These are phyloP conservation scores for Peniophora sp. DNA, from an alignment of 1,284 basidiomycete species.

Conservation along the genomic window DNA sequence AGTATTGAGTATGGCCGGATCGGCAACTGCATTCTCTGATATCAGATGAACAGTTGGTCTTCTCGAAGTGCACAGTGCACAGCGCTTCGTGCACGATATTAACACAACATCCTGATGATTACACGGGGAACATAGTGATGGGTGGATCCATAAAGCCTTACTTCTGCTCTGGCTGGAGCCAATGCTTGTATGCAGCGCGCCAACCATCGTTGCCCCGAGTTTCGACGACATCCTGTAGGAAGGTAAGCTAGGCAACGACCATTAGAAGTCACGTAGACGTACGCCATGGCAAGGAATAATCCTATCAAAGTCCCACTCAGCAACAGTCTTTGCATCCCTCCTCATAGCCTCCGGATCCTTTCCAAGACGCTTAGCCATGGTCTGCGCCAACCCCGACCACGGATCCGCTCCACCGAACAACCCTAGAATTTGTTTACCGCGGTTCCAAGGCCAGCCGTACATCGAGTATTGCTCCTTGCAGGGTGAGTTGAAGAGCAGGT, in stretches of 20 bases:
- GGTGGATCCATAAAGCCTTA: too few species aligned
- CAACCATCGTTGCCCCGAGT: slow-evolving; percentile 40
- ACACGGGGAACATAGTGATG: too few species aligned
- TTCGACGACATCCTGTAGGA: slow-evolving; percentile 43
- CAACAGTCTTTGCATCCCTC: slow-evolving; percentile 30
- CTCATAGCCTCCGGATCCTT: slow-evolving; percentile 19
- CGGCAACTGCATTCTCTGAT: slow-evolving; percentile 19
- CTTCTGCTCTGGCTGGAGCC: too few species aligned
- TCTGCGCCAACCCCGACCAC: background rate
- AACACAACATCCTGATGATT: too few species aligned
- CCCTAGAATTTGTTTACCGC: background rate
- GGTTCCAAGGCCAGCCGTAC: background rate
- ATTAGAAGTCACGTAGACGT: slow-evolving; percentile 7
- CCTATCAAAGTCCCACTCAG: slow-evolving; percentile 45
- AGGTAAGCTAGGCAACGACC: background rate
- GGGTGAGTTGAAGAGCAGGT: slow-evolving; percentile 84
- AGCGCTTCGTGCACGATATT: too few species aligned
- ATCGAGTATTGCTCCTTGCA: slow-evolving; percentile 46
- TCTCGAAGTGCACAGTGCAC: too few species aligned
- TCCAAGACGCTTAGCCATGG: background rate
- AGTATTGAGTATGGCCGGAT: slow-evolving; percentile 29
- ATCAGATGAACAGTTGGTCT: too few species aligned
- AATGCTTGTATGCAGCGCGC: slow-evolving; percentile 16
- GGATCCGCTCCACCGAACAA: background rate
- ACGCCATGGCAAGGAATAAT: slow-evolving; percentile 54